Conservation (phyloP, 164 flowering plant species). For the Stephania yunnanensis region DNA sequence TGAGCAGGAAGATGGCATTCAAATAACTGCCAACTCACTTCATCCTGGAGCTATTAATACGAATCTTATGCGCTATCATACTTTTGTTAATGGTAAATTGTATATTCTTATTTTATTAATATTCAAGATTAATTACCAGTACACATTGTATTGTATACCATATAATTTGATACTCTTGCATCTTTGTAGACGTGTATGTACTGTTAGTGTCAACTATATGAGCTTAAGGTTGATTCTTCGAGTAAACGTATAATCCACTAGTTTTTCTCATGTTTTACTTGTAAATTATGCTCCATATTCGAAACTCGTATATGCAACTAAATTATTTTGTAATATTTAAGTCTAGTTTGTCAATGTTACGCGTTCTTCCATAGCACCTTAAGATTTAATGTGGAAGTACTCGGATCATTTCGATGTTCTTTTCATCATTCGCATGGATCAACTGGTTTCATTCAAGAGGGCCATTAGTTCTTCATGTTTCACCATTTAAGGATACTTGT, state of each 20-base stretch:
- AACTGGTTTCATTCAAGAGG: not conserved
- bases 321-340: too few species aligned
- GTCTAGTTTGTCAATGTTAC: too few species aligned
- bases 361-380: too few species aligned
- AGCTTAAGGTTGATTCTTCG: too few species aligned
- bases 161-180: not conserved
- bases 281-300: not conserved
- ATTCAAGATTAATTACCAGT: not conserved
- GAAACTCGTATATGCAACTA: not conserved
- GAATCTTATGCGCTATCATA: slow-evolving; percentile 36
- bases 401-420: not conserved
- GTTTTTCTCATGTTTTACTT: not conserved
- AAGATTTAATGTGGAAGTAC: too few species aligned
- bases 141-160: not conserved
- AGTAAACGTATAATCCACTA: not conserved
- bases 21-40: slow-evolving; percentile 45
- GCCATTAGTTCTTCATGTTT: not conserved
- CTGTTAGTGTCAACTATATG: too few species aligned
- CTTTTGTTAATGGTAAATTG: slow-evolving; percentile 31
- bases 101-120: not conserved
- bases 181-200: too few species aligned
- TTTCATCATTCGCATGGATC: not conserved
- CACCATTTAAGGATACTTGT: not conserved
- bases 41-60: slow-evolving; percentile 51
- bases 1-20: slow-evolving; percentile 55